These are phyloP conservation scores for Talaromyces verruculosus DNA, from an alignment of 2,329 filamentous ascomycete genomes.

Conservation along the genomic window DNA sequence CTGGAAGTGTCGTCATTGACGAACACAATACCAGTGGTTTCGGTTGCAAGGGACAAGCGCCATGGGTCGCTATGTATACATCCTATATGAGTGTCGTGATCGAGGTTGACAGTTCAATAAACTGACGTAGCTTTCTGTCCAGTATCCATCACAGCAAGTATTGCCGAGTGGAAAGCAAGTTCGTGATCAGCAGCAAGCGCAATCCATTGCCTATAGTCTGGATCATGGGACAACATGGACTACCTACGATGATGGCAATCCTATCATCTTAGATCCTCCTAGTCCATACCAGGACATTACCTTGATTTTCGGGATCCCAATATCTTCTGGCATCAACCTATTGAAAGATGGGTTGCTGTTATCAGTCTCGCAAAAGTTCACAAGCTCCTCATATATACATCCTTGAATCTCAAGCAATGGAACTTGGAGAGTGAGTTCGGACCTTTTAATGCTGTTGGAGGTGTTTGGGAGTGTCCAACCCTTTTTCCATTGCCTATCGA, in stretches of 20 bases:
- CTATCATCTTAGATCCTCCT: slow-evolving; percentile 55
- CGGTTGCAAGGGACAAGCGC: slow-evolving; percentile 46
- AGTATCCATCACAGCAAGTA: slow-evolving; percentile 28
- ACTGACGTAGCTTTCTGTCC: background rate
- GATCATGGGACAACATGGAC: slow-evolving; percentile 64
- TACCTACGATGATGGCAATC: slow-evolving; percentile 56
- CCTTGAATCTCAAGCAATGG: background rate
- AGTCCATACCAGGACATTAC: slow-evolving; percentile 43
- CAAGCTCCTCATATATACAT: slow-evolving; percentile 23
- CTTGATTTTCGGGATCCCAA: slow-evolving; percentile 60
- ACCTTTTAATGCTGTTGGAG: slow-evolving; percentile 18
- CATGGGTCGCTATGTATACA: slow-evolving; percentile 63
- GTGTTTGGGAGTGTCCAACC: slow-evolving; percentile 32
- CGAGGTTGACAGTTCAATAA: background rate
- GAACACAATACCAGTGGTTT: background rate
- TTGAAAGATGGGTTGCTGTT: slow-evolving; percentile 26
- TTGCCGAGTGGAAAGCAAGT: slow-evolving; percentile 28
- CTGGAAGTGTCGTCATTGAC: background rate
- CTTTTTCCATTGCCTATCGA: slow-evolving; percentile 25
- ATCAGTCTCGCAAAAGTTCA: slow-evolving; percentile 23
- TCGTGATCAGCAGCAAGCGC: slow-evolving; percentile 44
- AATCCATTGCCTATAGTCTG: slow-evolving; percentile 34
- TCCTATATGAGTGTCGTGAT: slow-evolving; percentile 32
- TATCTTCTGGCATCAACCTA: slow-evolving; percentile 42
- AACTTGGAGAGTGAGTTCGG: slow-evolving; percentile 27